These are phyloP conservation scores for Erodium trifolium DNA, from an alignment of 441 rosid species.

Conservation along the genomic window DNA sequence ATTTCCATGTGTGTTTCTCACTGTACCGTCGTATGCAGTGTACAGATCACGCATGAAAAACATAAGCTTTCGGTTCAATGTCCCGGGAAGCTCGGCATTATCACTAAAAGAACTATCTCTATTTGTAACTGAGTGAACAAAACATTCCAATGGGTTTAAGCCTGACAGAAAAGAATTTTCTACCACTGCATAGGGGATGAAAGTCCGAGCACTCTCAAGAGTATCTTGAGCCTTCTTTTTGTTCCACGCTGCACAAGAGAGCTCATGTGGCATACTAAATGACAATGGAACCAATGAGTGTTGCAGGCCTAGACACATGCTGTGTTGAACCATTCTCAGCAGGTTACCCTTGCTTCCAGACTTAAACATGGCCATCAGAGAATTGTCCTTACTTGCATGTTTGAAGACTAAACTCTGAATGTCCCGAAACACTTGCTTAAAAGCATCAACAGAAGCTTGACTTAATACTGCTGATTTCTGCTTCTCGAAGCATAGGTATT, in stretches of 20 bases:
- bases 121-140: slow-evolving; percentile 78
- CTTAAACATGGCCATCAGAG: slow-evolving; percentile 72
- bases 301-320: slow-evolving; percentile 88
- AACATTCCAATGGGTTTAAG: slow-evolving; percentile 76
- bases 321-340: slow-evolving; percentile 73
- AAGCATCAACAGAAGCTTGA: slow-evolving; percentile 70
- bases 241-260: slow-evolving; percentile 69
- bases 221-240: slow-evolving; percentile 34
- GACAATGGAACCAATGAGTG: slow-evolving; percentile 74
- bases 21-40: slow-evolving; percentile 81
- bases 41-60: slow-evolving; percentile 84
- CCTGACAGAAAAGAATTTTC: slow-evolving; percentile 67
- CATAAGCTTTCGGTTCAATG: slow-evolving; percentile 75
- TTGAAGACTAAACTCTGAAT: slow-evolving; percentile 60
- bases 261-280: slow-evolving; percentile 64
- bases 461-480: slow-evolving; percentile 74
- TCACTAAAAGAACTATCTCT: slow-evolving; percentile 87
- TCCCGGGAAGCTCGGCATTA: slow-evolving; percentile 96
- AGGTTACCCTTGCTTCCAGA: slow-evolving; percentile 95
- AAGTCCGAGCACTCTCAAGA: slow-evolving; percentile 39
- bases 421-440: slow-evolving; percentile 70
- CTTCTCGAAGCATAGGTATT: slow-evolving; percentile 46
- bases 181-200: slow-evolving; percentile 72
- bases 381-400: slow-evolving; percentile 54
- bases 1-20: slow-evolving; percentile 74